These are phyloP conservation scores for Talaromyces atroroseus DNA, from an alignment of 2,329 filamentous ascomycete species.

Conservation along the genomic window DNA sequence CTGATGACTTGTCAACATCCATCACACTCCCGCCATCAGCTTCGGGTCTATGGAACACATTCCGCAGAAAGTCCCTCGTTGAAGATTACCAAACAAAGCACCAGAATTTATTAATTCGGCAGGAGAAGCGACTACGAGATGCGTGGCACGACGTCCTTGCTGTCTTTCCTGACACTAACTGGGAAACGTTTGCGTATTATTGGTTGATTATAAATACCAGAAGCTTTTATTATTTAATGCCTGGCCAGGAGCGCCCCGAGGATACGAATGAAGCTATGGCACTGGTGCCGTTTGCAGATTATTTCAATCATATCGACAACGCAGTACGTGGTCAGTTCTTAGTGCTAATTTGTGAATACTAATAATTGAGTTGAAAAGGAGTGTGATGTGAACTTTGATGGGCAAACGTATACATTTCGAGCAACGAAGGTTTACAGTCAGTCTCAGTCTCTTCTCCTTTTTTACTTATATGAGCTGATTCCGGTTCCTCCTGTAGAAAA, in stretches of 20 bases:
- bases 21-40: slow-evolving; percentile 32
- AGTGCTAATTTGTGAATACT: background rate
- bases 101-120: slow-evolving; percentile 41
- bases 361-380: slow-evolving; percentile 14
- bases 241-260: slow-evolving; percentile 31
- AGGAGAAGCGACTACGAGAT: slow-evolving; percentile 48
- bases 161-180: slow-evolving; percentile 40
- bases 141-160: slow-evolving; percentile 46
- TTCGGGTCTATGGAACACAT: slow-evolving; percentile 32
- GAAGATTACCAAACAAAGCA: slow-evolving; percentile 27
- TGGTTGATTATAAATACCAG: slow-evolving; percentile 59
- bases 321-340: slow-evolving; percentile 25
- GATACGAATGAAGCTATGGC: slow-evolving; percentile 43
- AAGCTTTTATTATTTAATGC: slow-evolving; percentile 53
- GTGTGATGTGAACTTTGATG: slow-evolving; percentile 37
- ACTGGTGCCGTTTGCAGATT: slow-evolving; percentile 43
- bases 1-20: slow-evolving; percentile 15
- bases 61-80: slow-evolving; percentile 28
- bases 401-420: slow-evolving; percentile 29
- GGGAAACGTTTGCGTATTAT: slow-evolving; percentile 47
- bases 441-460: background rate
- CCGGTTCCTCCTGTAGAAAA: slow-evolving; percentile 19
- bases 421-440: slow-evolving; percentile 31
- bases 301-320: slow-evolving; percentile 43
- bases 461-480: background rate